These are phyloP conservation scores for Penicillium bovifimosum DNA, from an alignment of 495 filamentous ascomycete genomes.

Conservation along the genomic window DNA sequence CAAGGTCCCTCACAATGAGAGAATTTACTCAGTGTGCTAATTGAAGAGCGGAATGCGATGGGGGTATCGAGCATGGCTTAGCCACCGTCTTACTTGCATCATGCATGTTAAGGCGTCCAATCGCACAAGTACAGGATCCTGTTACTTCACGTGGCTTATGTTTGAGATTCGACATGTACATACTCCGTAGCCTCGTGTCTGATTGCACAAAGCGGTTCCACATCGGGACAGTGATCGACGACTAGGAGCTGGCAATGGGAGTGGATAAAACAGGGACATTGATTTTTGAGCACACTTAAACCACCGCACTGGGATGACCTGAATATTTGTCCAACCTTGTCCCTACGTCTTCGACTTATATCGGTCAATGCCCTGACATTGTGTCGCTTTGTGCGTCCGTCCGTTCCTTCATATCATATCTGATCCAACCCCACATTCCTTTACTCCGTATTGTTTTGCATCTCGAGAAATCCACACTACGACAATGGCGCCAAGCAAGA, in stretches of 20 bases:
- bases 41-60: too few relatives aligned
- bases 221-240: slow-evolving; percentile 2
- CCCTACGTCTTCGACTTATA: slow-evolving; percentile 6
- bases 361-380: slow-evolving; percentile 15
- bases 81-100: too few relatives aligned
- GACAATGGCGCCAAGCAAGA: slow-evolving; percentile 27
- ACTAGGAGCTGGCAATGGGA: background rate
- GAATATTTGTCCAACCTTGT: slow-evolving; percentile 1
- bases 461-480: background rate
- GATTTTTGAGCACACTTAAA: background rate
- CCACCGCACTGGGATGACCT: background rate
- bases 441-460: background rate
- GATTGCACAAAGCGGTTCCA: background rate
- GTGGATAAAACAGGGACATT: background rate
- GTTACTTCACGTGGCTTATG: background rate
- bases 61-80: too few relatives aligned
- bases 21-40: too few relatives aligned
- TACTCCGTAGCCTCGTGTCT: background rate
- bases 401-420: background rate
- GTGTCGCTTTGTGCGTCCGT: background rate
- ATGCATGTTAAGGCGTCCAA: background rate
- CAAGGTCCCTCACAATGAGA: background rate
- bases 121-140: background rate
- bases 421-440: background rate
- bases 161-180: too few relatives aligned